These are phyloP conservation scores for Cicer judaicum DNA, from an alignment of 306 rosid species.

Conservation along the genomic window DNA sequence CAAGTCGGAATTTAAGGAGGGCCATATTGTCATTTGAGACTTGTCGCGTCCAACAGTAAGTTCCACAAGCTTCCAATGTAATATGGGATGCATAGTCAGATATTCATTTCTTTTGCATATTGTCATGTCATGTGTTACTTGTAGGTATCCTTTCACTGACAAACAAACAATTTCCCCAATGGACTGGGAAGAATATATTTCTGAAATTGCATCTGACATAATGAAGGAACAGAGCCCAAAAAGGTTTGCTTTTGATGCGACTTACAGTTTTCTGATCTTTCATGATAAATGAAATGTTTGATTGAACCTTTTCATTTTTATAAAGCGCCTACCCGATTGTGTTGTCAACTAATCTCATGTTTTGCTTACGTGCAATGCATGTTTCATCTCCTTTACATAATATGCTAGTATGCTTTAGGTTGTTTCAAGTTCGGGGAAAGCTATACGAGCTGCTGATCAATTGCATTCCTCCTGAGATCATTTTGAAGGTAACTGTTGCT, in stretches of 20 bases:
- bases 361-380: slow-evolving; percentile 17
- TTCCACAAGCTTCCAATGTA: slow-evolving; percentile 31
- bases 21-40: slow-evolving; percentile 89
- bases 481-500: slow-evolving; percentile 72
- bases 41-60: slow-evolving; percentile 94
- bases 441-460: slow-evolving; percentile 86
- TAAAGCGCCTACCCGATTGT: not conserved
- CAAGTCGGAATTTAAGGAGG: slow-evolving; percentile 89
- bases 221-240: slow-evolving; percentile 98
- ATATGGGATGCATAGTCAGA: slow-evolving; percentile 23
- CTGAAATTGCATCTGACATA: slow-evolving; percentile 89
- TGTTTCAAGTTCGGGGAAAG: slow-evolving; percentile 88
- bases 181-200: slow-evolving; percentile 97
- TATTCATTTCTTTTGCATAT: slow-evolving; percentile 32
- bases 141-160: slow-evolving; percentile 82
- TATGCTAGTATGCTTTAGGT: slow-evolving; percentile 50
- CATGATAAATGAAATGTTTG: slow-evolving; percentile 26
- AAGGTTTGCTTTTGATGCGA: slow-evolving; percentile 60
- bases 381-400: slow-evolving; percentile 4
- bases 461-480: slow-evolving; percentile 92
- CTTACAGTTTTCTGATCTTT: slow-evolving; percentile 24
- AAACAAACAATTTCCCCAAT: slow-evolving; percentile 80
- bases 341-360: slow-evolving; percentile 29
- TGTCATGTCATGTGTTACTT: slow-evolving; percentile 33
- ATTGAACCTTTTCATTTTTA: not conserved